These are phyloP conservation scores for Schizochytrium sp. DNA, from an alignment of 108 stramenopile species.

Conservation along the genomic window DNA sequence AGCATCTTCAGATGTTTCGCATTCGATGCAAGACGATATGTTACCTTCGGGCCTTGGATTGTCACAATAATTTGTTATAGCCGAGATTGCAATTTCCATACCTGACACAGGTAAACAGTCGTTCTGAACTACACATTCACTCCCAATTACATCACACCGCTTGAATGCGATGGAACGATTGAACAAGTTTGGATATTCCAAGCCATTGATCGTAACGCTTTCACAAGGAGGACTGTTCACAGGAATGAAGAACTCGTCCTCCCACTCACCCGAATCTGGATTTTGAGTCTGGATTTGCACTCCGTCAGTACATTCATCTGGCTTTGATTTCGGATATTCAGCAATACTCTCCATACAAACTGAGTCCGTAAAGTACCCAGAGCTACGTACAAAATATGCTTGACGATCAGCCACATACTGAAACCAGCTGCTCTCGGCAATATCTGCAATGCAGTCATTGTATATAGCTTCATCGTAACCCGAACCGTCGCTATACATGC, in stretches of 20 bases:
- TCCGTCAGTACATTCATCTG: neutral
- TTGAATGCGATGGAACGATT: neutral
- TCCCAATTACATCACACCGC: neutral
- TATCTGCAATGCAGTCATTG: neutral
- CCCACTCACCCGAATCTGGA: neutral
- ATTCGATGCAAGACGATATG: neutral
- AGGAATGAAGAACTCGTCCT: constrained; percentile 44
- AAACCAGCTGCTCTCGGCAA: neutral
- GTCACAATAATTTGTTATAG: neutral
- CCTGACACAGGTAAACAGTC: neutral
- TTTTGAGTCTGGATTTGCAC: neutral
- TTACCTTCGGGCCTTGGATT: neutral
- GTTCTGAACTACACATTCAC: constrained; percentile 8
- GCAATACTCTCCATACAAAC: neutral
- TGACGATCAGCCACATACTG: neutral
- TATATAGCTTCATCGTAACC: neutral
- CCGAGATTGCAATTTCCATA: neutral
- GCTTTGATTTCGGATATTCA: neutral
- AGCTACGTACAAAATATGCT: neutral
- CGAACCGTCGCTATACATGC: neutral
- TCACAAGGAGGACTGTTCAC: neutral
- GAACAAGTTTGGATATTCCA: constrained; percentile 27
- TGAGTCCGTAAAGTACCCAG: neutral
- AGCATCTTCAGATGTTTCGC: neutral
- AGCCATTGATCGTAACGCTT: neutral